These are phyloP conservation scores for Fraxinus paxiana DNA, from an alignment of 305 asterid species.

Conservation along the genomic window DNA sequence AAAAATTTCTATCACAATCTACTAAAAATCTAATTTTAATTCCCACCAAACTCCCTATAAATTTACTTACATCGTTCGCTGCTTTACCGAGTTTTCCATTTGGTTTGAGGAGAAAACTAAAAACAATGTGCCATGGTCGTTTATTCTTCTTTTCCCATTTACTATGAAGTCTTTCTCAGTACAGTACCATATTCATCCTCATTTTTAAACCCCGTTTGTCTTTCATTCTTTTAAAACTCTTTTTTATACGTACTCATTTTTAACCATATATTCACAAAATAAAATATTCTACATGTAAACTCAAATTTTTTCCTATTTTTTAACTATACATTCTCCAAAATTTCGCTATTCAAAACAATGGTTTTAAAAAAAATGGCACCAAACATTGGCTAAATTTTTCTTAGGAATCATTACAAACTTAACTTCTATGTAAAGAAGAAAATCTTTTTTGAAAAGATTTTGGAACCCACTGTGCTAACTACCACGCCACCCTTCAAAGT, in stretches of 20 bases:
- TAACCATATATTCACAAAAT: too few relatives aligned
- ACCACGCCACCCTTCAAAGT: slow-evolving; percentile 49
- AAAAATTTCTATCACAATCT: too few relatives aligned
- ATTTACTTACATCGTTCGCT: not conserved
- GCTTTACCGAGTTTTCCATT: not conserved
- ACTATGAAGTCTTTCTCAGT: not conserved
- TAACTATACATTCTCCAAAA: too few relatives aligned
- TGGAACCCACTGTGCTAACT: slow-evolving; percentile 14
- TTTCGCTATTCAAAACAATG: too few relatives aligned
- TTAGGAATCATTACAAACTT: slow-evolving; percentile 24
- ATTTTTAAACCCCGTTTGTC: not conserved
- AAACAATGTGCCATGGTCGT: not conserved
- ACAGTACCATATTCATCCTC: slow-evolving; percentile 13
- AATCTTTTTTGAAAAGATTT: slow-evolving; percentile 29
- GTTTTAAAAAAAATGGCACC: too few relatives aligned
- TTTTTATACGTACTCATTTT: too few relatives aligned
- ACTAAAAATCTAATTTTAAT: too few relatives aligned
- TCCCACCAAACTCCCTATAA: not conserved
- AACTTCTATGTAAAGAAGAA: slow-evolving; percentile 53
- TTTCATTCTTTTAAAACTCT: too few relatives aligned
- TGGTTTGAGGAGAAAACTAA: not conserved
- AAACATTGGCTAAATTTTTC: not conserved
- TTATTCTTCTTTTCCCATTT: not conserved
- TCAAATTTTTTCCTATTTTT: too few relatives aligned
- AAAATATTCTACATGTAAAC: too few relatives aligned